phyloP scores from a whole-genome alignment of 2,329 filamentous ascomycete genomes.

The Leptographium flavum region DNA sequence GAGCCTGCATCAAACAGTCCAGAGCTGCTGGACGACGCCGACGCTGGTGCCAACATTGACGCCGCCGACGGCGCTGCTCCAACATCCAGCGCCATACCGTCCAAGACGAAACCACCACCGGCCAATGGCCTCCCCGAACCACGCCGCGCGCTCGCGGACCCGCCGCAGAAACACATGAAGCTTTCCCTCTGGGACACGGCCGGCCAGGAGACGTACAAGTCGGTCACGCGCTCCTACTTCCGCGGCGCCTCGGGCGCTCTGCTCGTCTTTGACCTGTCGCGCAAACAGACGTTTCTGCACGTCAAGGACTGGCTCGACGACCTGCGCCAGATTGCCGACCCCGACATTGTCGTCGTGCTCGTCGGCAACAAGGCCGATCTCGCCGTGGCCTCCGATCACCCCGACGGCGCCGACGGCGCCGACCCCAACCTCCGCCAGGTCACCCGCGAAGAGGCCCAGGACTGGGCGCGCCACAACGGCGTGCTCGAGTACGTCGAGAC shows the following conservation, averaged over 20 bases:
- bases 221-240: slow-evolving; percentile 87
- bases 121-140: slow-evolving; percentile 36
- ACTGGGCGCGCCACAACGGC: slow-evolving; percentile 76
- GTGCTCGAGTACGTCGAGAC: slow-evolving; percentile 94
- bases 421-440: slow-evolving; percentile 61
- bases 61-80: slow-evolving; percentile 9
- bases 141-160: slow-evolving; percentile 12
- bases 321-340: slow-evolving; percentile 85
- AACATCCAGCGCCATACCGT: slow-evolving; percentile 5
- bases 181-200: slow-evolving; percentile 91
- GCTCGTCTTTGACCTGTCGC: slow-evolving; percentile 88
- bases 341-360: slow-evolving; percentile 84
- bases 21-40: too few species aligned
- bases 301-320: slow-evolving; percentile 91
- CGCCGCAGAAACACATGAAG: slow-evolving; percentile 69
- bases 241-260: slow-evolving; percentile 59
- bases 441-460: slow-evolving; percentile 67
- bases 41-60: too few species aligned
- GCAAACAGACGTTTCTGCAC: slow-evolving; percentile 71
- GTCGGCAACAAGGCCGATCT: slow-evolving; percentile 94
- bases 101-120: too few species aligned
- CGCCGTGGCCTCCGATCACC: slow-evolving; percentile 18
- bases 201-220: slow-evolving; percentile 95
- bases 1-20: slow-evolving; percentile 6
- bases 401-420: slow-evolving; percentile 19